Conservation (phyloP, 257 asterid species). For the Petrea volubilis region DNA sequence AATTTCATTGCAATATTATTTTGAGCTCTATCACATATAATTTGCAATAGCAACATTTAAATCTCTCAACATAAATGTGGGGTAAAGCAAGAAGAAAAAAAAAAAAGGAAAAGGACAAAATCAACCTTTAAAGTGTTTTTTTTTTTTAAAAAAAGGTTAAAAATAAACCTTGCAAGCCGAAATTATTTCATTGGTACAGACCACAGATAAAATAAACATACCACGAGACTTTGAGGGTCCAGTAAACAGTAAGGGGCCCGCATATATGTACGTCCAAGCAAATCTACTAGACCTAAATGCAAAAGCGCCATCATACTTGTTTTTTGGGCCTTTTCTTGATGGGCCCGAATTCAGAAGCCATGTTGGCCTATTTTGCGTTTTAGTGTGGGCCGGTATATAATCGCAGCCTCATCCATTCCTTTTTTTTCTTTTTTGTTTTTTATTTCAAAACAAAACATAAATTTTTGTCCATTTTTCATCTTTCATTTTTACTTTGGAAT, state of each 20-base stretch:
- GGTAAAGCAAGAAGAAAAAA: background rate
- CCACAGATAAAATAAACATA: conserved; percentile 18
- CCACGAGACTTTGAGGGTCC: conserved; percentile 40
- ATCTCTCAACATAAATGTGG: background rate
- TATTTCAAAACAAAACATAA: background rate
- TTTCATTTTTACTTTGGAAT: background rate
- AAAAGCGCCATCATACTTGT: conserved; percentile 29
- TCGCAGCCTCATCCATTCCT: conserved; percentile 31
- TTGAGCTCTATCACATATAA: too few species aligned
- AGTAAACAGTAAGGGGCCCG: conserved; percentile 30
- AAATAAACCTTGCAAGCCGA: background rate
- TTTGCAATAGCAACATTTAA: background rate
- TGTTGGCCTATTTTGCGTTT: conserved; percentile 37
- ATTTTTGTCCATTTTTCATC: background rate
- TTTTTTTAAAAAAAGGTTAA: background rate
- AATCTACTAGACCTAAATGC: conserved; percentile 35
- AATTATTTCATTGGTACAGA: background rate
- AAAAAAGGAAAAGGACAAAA: conserved; percentile 20
- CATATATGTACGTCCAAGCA: conserved; percentile 13
- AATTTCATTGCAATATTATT: too few species aligned
- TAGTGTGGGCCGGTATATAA: conserved; percentile 34
- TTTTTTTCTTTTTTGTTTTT: background rate
- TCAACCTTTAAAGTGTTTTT: conserved; percentile 5
- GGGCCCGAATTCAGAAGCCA: background rate
- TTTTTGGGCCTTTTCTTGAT: conserved; percentile 39